These are phyloP conservation scores for Pichia sp. DNA, from an alignment of 1,139 yeast species.

Conservation along the genomic window DNA sequence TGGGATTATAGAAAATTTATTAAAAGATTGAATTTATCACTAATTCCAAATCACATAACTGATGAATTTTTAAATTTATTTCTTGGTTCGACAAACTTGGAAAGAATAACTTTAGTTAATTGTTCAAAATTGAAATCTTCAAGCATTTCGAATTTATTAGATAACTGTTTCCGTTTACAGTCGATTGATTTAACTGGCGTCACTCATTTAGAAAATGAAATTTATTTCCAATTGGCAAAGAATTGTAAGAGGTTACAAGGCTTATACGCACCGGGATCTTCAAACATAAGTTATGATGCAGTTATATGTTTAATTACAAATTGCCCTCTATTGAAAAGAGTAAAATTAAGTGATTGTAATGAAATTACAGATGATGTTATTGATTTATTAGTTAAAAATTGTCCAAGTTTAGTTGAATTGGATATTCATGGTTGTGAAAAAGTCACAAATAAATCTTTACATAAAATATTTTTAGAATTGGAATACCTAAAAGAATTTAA, in stretches of 20 bases:
- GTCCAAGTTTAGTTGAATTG: slow-evolving; percentile 80
- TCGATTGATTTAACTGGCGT: slow-evolving; percentile 87
- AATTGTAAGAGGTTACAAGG: slow-evolving; percentile 82
- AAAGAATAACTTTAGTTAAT: slow-evolving; percentile 78
- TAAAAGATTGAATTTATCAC: slow-evolving; percentile 73
- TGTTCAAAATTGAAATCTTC: slow-evolving; percentile 60
- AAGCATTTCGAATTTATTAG: slow-evolving; percentile 57
- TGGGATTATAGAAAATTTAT: slow-evolving; percentile 74
- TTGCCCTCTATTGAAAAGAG: slow-evolving; percentile 75
- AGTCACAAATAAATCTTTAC: slow-evolving; percentile 58
- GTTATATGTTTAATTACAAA: slow-evolving; percentile 51
- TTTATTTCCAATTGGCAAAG: slow-evolving; percentile 62
- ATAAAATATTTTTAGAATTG: slow-evolving; percentile 56
- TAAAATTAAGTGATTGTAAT: slow-evolving; percentile 70
- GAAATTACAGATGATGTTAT: slow-evolving; percentile 66
- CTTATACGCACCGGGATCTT: slow-evolving; percentile 82
- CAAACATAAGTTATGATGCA: slow-evolving; percentile 58
- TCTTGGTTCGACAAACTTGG: slow-evolving; percentile 67
- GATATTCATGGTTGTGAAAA: slow-evolving; percentile 82
- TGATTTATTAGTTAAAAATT: slow-evolving; percentile 54
- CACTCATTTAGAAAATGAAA: slow-evolving; percentile 58
- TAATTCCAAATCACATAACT: slow-evolving; percentile 61
- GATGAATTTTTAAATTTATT: slow-evolving; percentile 55
- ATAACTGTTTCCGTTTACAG: slow-evolving; percentile 64
- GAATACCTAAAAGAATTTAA: slow-evolving; percentile 78